Base-by-base conservation (phyloP, 2,329 filamentous ascomycete species). In the Sarocladium oryzae region DNA sequence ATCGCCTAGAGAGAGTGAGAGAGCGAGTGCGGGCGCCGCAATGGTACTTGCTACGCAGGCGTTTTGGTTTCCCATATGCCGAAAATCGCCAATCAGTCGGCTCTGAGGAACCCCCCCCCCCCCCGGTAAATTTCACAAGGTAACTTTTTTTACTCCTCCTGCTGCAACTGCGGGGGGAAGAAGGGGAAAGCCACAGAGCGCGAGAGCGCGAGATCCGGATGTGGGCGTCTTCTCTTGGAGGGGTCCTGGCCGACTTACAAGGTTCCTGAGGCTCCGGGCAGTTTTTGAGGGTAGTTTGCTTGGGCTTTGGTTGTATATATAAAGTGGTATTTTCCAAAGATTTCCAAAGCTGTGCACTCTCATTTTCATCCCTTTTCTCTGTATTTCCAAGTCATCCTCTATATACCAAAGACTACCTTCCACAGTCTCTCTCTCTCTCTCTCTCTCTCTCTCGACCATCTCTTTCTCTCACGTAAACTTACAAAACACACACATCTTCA, bases 121-220 rank as follows among this genome's bases (percentile, higher is more conserved):
- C 11, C 7, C 5, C 16, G 24, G 21, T 4, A 9, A 9, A 9
- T 41, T n/a, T n/a, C n/a, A n/a, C n/a, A n/a, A n/a, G n/a, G n/a
- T n/a, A n/a, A n/a, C n/a, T n/a, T n/a, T n/a, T n/a, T n/a, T n/a
- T n/a, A n/a, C n/a, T n/a, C n/a, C n/a, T n/a, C n/a, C n/a, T n/a
- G n/a, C n/a, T 9, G 23, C 43, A 32, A 26, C 43, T 24, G 43
- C 26, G 43, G 33, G 30, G 23, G 23, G 40, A 10, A 10, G 21
- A n/a, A n/a, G 16, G 38, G 38, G 20, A 16, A 15, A 3, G 28
- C n/a, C 2, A 4, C 13, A 16, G 43, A n/a, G 20, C 28, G 43
- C 28, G 43, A 48, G 43, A 48, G 26, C 43, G 43, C 43, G 43
- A 48, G 43, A 5, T 18, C n/a, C 43, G 43, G 7, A 24, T n/a